phyloP scores from a whole-genome alignment of 805 yeast genomes.

The Yarrowia sp. region DNA sequence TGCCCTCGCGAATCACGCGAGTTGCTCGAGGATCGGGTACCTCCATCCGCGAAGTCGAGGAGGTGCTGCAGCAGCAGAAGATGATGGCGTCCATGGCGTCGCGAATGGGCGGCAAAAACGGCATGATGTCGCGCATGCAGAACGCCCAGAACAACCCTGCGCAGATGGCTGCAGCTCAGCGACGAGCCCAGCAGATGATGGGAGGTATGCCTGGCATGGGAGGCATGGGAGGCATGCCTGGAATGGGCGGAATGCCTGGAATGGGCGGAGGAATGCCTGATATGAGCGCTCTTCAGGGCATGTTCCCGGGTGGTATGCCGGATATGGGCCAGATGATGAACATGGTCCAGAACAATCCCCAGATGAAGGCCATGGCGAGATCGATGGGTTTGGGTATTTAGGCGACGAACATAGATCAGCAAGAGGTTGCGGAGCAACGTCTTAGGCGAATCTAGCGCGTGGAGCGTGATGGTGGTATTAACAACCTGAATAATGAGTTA shows the following conservation, averaged over 20 bases:
- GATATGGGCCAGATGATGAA: constrained; percentile 63
- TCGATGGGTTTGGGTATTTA: constrained; percentile 14
- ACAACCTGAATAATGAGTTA: too few relatives aligned
- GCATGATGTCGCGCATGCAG: constrained; percentile 48
- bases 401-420: too few relatives aligned
- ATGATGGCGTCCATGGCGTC: constrained; percentile 81
- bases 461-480: too few relatives aligned
- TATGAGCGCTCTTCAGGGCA: constrained; percentile 37
- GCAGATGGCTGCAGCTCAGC: constrained; percentile 48
- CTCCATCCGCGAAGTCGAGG: constrained; percentile 86
- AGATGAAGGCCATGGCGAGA: constrained; percentile 44
- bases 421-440: too few relatives aligned
- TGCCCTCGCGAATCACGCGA: constrained; percentile 83
- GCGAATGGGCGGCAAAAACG: constrained; percentile 50
- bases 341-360: constrained; percentile 52
- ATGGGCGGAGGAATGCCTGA: constrained; percentile 48
- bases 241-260: constrained; percentile 48
- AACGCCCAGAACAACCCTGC: constrained; percentile 39
- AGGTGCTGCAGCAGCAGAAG: constrained; percentile 83
- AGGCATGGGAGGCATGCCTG: constrained; percentile 57
- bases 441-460: background rate
- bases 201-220: constrained; percentile 34
- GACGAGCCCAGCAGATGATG: constrained; percentile 49
- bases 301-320: constrained; percentile 57
- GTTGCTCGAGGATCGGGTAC: constrained; percentile 96